Base-by-base conservation (phyloP, 768 basidiomycete genomes). In the Hypholoma sublateritium region DNA sequence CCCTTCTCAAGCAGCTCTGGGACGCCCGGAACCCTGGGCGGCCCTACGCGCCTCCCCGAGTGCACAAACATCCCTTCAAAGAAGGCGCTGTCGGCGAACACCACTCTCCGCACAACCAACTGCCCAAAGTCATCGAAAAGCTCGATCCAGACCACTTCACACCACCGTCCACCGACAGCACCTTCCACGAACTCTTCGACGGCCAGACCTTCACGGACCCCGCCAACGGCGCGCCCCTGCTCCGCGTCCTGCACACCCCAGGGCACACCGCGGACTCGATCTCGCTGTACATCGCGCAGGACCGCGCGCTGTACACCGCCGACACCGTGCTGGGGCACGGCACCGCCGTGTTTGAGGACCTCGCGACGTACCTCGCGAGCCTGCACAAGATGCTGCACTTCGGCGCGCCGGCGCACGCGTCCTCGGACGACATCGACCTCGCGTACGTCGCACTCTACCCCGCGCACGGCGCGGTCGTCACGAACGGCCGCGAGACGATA, bases 321-420 rank as follows among this genome's bases (percentile, higher is more conserved):
- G 96, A 98, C 72, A 92, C 87, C 4, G 84, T 98, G 6, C 82
- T 98, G 28, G 96, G 96, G 0, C 86, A 94, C 60, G 94, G 95
- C 7, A 93, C 93, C 0, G 80, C 95, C 3, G 85, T 95, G 4
- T 97, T 98, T 68, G 89, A 91, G 62, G 89, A 96, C 64, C 83
- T 98, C 13, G 74, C 78, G 0, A 64, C 80, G 4, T 97, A 95
- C 65, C 70, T 95, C 19, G 58, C 73, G 4, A 87, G 85, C 57
- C 79, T 96, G 43, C 77, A 75, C 42, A 78, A 70, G 60, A 80
- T 93, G 72, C 73, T 85, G 16, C 65, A 69, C n/a, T 79, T 80
- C 61, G 72, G 72, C 8, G 54, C 68, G 16, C 19, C 51, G 11
- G 8, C 46, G 28, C 19, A 58, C 7, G 45, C 49, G 13, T 45